These are phyloP conservation scores for Boletellus deceptivus DNA, from an alignment of 1,284 basidiomycete genomes.

Conservation along the genomic window DNA sequence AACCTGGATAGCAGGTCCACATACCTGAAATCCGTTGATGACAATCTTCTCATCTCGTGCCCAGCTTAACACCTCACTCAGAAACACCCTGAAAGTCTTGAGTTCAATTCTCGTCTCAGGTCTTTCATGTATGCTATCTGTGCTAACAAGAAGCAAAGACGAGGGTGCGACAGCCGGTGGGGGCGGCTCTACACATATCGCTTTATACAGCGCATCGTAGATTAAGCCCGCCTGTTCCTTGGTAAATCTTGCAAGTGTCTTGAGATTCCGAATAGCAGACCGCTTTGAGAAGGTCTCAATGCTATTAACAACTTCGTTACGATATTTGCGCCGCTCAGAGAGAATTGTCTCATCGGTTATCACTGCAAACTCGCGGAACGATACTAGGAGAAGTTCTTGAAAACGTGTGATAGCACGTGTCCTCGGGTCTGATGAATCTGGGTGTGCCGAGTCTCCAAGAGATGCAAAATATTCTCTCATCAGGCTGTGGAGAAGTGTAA, in stretches of 20 bases:
- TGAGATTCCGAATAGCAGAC: conserved; percentile 89
- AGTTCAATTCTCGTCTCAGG: conserved; percentile 88
- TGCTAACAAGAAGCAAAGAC: conserved; percentile 50
- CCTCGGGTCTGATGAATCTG: conserved; percentile 84
- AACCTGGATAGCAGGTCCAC: conserved; percentile 15
- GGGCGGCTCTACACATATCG: conserved; percentile 77
- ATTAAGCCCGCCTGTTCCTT: conserved; percentile 90
- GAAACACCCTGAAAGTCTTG: conserved; percentile 84
- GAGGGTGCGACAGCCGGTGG: conserved; percentile 49
- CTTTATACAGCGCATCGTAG: conserved; percentile 89
- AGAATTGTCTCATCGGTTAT: conserved; percentile 96
- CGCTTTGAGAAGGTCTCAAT: conserved; percentile 97
- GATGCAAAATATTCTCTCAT: conserved; percentile 95
- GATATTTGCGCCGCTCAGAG: conserved; percentile 82
- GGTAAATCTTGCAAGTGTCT: conserved; percentile 76
- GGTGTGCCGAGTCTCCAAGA: conserved; percentile 94
- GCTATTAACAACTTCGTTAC: conserved; percentile 88
- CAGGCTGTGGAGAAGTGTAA: conserved; percentile 47
- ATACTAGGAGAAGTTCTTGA: conserved; percentile 94
- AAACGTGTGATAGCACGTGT: conserved; percentile 96
- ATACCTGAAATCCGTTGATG: conserved; percentile 85
- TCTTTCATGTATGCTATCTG: conserved; percentile 67
- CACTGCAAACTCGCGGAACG: conserved; percentile 95
- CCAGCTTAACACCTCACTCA: conserved; percentile 95
- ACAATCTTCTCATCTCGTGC: conserved; percentile 94